Conservation (phyloP, 371 early-diverging fungal genomes). For the Batkoa obscura region DNA sequence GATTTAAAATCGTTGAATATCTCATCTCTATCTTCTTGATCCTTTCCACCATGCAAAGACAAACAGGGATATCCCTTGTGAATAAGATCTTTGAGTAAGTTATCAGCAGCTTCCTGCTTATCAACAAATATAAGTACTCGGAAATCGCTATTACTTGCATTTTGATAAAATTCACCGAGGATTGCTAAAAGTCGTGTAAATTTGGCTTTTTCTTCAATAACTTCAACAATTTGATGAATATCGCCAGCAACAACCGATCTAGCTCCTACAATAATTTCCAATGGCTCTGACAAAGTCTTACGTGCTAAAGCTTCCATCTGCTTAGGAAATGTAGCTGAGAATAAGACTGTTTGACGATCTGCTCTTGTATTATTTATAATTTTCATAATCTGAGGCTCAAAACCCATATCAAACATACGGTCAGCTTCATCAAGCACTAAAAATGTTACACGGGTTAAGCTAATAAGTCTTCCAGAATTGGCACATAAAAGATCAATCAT, state of each 20-base stretch:
- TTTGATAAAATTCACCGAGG: slow-evolving; percentile 55
- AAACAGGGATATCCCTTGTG: slow-evolving; percentile 37
- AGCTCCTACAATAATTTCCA: slow-evolving; percentile 91
- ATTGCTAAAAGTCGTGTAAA: slow-evolving; percentile 76
- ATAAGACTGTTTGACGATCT: slow-evolving; percentile 28
- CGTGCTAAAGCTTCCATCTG: slow-evolving; percentile 94
- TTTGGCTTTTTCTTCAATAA: slow-evolving; percentile 64
- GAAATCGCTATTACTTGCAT: slow-evolving; percentile 25
- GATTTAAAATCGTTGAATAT: neutral
- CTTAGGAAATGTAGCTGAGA: slow-evolving; percentile 93
- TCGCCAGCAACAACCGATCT: slow-evolving; percentile 74
- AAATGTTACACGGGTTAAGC: slow-evolving; percentile 82
- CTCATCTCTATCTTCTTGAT: slow-evolving; percentile 73
- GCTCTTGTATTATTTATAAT: slow-evolving; percentile 1
- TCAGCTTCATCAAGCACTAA: slow-evolving; percentile 98
- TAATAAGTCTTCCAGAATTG: slow-evolving; percentile 89
- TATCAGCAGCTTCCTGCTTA: slow-evolving; percentile 87
- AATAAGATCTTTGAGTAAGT: slow-evolving; percentile 61
- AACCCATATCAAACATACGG: slow-evolving; percentile 56
- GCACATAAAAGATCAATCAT: slow-evolving; percentile 97
- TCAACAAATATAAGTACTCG: slow-evolving; percentile 85
- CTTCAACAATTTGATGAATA: slow-evolving; percentile 78
- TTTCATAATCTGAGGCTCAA: slow-evolving; percentile 4
- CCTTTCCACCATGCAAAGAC: slow-evolving; percentile 76
- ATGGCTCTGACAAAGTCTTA: slow-evolving; percentile 68